These are phyloP conservation scores for Asterella californica DNA, from an alignment of 225 moss, liverwort and hornwort species.

Conservation along the genomic window DNA sequence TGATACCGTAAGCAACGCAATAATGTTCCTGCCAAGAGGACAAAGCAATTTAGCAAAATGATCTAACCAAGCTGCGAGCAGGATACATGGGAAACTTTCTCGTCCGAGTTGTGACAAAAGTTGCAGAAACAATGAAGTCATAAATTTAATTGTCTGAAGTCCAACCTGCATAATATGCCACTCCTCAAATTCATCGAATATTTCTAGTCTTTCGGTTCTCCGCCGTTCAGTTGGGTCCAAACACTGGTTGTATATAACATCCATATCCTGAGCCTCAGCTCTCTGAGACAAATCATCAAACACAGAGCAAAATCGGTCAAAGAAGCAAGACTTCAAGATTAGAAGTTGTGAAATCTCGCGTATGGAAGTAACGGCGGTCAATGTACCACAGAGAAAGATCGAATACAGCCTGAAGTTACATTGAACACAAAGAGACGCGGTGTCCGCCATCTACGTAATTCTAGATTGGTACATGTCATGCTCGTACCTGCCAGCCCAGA, in stretches of 20 bases:
- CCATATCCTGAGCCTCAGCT: conserved; percentile 75
- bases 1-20: conserved; percentile 79
- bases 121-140: neutral
- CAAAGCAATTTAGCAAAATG: neutral
- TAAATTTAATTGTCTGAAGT: neutral
- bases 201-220: conserved; percentile 75
- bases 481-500: conserved; percentile 68
- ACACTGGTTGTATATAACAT: conserved; percentile 72
- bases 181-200: conserved; percentile 99
- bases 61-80: neutral
- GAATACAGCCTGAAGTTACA: neutral
- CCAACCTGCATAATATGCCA: conserved; percentile 97
- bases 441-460: neutral
- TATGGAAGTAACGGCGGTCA: too few species aligned
- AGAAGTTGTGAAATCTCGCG: neutral
- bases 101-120: too few species aligned
- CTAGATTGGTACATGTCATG: neutral
- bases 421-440: neutral
- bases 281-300: conserved; percentile 43
- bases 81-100: neutral
- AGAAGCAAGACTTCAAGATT: neutral
- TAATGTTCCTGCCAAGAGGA: conserved; percentile 66
- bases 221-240: conserved; percentile 56
- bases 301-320: neutral
- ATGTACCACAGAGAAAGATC: neutral